phyloP scores from a whole-genome alignment of 495 filamentous ascomycete species.

The Trichocladium antarcticum region DNA sequence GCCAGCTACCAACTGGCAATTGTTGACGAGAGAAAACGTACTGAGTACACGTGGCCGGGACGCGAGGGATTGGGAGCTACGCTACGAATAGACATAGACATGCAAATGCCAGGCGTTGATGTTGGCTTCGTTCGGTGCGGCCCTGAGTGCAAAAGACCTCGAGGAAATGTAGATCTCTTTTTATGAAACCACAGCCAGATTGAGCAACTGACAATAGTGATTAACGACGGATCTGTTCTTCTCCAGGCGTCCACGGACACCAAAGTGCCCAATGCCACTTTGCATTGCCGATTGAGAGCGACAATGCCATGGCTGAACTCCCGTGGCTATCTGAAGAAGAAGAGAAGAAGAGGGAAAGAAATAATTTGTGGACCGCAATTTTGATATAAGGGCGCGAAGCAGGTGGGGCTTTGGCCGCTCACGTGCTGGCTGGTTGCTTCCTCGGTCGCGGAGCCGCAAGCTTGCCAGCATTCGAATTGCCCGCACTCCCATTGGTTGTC shows the following conservation, averaged over 20 bases:
- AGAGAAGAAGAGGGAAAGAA: constrained; percentile 16
- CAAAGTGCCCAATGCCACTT: constrained; percentile 30
- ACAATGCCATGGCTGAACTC: constrained; percentile 31
- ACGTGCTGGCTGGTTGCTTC: neutral
- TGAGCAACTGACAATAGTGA: constrained; percentile 41
- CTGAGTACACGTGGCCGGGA: no score
- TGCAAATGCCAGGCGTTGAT: no score
- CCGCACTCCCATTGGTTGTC: constrained; percentile 19
- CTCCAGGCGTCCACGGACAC: constrained; percentile 33
- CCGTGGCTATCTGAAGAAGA: constrained; percentile 42
- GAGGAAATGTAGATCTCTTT: constrained; percentile 43
- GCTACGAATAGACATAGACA: no score
- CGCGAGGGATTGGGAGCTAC: no score
- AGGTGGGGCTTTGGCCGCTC: constrained; percentile 14
- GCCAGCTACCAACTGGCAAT: no score
- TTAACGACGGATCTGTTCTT: constrained; percentile 50
- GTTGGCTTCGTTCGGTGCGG: no score
- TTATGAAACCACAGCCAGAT: constrained; percentile 47
- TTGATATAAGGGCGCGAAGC: constrained; percentile 11
- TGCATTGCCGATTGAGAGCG: constrained; percentile 27
- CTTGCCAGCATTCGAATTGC: constrained; percentile 18
- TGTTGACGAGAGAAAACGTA: no score
- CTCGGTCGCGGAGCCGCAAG: neutral
- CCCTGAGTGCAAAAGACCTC: neutral
- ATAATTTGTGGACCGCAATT: constrained; percentile 12